A percentile compares a stretch with the other conserved stretches of the same genome.
Evolutionary conservation across 139 green algal species (phyloP).

Genomic region (Micromonas commoda): DNA sequence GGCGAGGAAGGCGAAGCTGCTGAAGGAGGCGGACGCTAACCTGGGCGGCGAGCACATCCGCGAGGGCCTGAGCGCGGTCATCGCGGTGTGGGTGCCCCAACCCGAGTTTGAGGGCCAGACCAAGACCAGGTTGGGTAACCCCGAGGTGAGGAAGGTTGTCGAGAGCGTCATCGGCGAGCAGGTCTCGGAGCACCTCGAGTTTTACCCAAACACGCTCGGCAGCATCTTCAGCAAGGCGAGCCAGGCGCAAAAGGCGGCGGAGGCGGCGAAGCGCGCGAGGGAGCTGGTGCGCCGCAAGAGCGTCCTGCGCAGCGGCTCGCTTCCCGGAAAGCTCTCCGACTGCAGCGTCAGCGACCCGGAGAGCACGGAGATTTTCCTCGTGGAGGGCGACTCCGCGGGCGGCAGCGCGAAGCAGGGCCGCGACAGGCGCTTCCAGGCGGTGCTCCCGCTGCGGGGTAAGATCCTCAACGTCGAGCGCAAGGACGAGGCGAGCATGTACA

Average conservation of each 20-base stretch:
- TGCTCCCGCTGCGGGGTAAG: conserved; percentile 92
- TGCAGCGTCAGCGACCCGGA: conserved; percentile 55
- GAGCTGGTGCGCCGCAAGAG: conserved; percentile 92
- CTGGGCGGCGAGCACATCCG: conserved; percentile 81
- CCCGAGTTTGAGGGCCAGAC: conserved; percentile 99
- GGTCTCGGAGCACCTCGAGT: conserved; percentile 52
- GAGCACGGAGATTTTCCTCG: conserved; percentile 86
- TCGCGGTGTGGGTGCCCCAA: conserved; percentile 60
- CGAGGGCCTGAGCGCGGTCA: conserved; percentile 66
- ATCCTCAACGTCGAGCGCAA: conserved; percentile 93
- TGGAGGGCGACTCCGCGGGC: conserved; percentile 91
- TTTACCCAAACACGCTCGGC: conserved; percentile 40
- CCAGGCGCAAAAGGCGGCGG: conserved; percentile 57
- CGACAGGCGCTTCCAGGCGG: conserved; percentile 78
- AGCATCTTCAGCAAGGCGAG: conserved; percentile 60
- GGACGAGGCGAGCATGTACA: conserved; percentile 77
- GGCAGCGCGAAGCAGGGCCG: conserved; percentile 90
- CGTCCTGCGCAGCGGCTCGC: conserved; percentile 71
- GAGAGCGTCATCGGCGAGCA: conserved; percentile 54
- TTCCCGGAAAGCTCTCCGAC: conserved; percentile 95
- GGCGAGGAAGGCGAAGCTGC: conserved; percentile 57
- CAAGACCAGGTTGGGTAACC: conserved; percentile 92
- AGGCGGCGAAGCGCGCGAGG: conserved; percentile 85
- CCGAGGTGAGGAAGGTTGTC: conserved; percentile 75
- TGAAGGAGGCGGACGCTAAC: conserved; percentile 68